A percentile compares a stretch with the other conserved stretches of the same genome.
These are phyloP conservation scores for Exophiala oligosperma DNA, from an alignment of 2,329 filamentous ascomycete species.

Conservation along the genomic window DNA sequence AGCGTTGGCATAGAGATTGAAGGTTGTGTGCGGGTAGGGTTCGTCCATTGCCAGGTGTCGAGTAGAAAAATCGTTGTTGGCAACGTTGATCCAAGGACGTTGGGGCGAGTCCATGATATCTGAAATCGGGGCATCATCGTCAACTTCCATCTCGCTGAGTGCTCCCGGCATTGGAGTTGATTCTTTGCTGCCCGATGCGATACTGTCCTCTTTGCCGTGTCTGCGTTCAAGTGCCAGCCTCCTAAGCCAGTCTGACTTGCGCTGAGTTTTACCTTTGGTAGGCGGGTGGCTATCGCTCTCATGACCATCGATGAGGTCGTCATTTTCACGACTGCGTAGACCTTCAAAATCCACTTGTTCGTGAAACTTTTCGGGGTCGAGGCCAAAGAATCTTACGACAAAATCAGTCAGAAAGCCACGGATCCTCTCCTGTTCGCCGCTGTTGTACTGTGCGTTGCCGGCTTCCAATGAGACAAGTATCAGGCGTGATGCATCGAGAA, in stretches of 20 bases:
- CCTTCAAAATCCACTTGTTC: constrained; percentile 59
- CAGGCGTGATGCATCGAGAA: constrained; percentile 53
- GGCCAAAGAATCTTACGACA: constrained; percentile 73
- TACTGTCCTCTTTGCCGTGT: constrained; percentile 77
- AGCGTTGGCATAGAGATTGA: constrained; percentile 89
- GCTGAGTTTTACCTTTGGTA: constrained; percentile 68
- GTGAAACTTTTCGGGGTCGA: constrained; percentile 68
- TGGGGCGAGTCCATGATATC: constrained; percentile 41
- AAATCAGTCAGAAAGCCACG: constrained; percentile 76
- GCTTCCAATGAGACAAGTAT: constrained; percentile 52
- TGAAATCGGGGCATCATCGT: constrained; percentile 69
- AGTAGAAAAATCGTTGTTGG: constrained; percentile 58
- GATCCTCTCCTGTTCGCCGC: constrained; percentile 70
- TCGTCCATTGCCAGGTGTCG: constrained; percentile 69
- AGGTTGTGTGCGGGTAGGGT: constrained; percentile 75
- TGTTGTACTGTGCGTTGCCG: constrained; percentile 51
- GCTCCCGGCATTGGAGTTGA: constrained; percentile 63
- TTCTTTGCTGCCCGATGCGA: constrained; percentile 78
- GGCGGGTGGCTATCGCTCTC: constrained; percentile 71
- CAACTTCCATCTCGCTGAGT: constrained; percentile 37
- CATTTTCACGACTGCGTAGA: constrained; percentile 73
- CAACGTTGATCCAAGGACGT: constrained; percentile 54
- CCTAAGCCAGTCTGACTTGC: constrained; percentile 75
- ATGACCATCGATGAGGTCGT: constrained; percentile 64
- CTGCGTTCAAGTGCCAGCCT: constrained; percentile 81